Base-by-base conservation (phyloP, 2,329 filamentous ascomycete genomes). In the Rasamsonia emersonii region DNA sequence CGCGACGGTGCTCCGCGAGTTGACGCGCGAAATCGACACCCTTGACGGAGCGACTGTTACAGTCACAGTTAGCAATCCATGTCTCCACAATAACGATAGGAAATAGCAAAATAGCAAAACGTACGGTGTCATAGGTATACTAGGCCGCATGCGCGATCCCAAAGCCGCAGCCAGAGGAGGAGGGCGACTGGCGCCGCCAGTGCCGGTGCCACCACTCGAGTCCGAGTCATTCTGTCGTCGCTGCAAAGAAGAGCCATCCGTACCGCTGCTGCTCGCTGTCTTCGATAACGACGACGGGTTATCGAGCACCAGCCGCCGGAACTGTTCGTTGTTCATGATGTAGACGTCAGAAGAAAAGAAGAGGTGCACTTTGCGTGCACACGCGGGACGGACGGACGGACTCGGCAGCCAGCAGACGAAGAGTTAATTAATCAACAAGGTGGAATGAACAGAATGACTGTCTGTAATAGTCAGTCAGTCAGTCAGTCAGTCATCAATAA, bases 111-210 rank as follows among this genome's bases (percentile, higher is more conserved):
- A 17, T 6, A 23, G 4, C 20, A 21, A 14, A 15, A 67, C 78
- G 49, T 70, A 86, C 80, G 89, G 89, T 28, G 89, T 95, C 89
- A 95, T 95, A 35, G 86, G 86, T 40, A 94, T 89, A 58, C 75
- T 89, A 19, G 82, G 74, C 44, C 77, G 77, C 60, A 82, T 77
- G 49, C 82, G 75, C 36, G 85, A 91, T 14, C 86, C 86, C 35
- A 93, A 68, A 4, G 75, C 61, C 29, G 64, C 62, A n/a, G n/a
- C n/a, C n/a, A n/a, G n/a, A n/a, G n/a, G 28, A 69, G 62, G 38
- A 45, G 56, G 10, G 71, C 66, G 53, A 41, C 64, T 70, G 67
- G 72, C 49, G 58, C 53, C 59, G 60, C 38, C 56, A 36, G 45
- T 25, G 21, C 40, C 50, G 28, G 50, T 39, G 13, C 44, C 51